These are phyloP conservation scores for Colletotrichum noveboracense DNA, from an alignment of 2,329 filamentous ascomycete genomes.

Conservation along the genomic window DNA sequence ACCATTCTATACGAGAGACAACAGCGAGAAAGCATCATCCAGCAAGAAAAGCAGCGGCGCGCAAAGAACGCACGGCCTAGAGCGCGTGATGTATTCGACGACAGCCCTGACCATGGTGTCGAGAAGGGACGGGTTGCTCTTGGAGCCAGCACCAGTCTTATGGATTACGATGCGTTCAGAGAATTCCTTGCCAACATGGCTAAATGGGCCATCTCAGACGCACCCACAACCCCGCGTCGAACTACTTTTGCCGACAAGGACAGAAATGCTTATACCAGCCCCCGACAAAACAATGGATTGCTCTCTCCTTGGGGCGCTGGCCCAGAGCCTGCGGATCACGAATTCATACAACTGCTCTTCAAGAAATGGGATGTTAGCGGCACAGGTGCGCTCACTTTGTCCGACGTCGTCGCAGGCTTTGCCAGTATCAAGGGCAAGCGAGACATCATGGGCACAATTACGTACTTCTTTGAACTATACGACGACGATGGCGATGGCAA, in stretches of 20 bases:
- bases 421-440: constrained; percentile 90
- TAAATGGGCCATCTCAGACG: constrained; percentile 92
- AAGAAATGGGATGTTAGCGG: constrained; percentile 85
- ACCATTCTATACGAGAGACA: constrained; percentile 89
- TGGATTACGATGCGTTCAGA: constrained; percentile 97
- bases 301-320: constrained; percentile 61
- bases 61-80: constrained; percentile 67
- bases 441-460: constrained; percentile 98
- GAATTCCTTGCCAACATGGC: constrained; percentile 91
- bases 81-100: constrained; percentile 39
- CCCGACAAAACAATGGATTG: constrained; percentile 10
- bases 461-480: constrained; percentile 97
- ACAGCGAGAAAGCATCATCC: constrained; percentile 77
- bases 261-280: constrained; percentile 48
- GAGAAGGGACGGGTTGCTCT: constrained; percentile 89
- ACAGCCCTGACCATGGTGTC: constrained; percentile 55
- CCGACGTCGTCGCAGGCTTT: constrained; percentile 90
- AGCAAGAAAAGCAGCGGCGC: constrained; percentile 74
- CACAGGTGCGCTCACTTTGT: constrained; percentile 79
- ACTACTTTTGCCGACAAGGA: constrained; percentile 55
- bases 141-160: constrained; percentile 86
- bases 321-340: constrained; percentile 83
- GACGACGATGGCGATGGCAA: constrained; percentile 91
- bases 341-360: constrained; percentile 90
- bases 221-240: constrained; percentile 65